Evolutionary conservation across 441 rosid species (phyloP).

Genomic region (Gossypium davidsonii): DNA sequence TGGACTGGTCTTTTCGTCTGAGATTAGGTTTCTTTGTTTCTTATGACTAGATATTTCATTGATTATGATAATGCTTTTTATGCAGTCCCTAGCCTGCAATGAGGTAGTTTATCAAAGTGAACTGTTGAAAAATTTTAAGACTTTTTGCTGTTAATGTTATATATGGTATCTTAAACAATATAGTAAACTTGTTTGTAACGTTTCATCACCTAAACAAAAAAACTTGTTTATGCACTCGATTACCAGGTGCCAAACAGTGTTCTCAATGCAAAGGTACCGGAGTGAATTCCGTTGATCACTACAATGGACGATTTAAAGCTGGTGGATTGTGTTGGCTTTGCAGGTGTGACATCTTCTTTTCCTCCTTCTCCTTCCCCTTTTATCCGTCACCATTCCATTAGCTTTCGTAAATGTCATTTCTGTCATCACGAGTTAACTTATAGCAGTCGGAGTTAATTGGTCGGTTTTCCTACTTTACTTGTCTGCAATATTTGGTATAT

Average conservation of each 20-base stretch:
- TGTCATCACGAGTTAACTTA: background rate
- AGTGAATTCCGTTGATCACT: slow-evolving; percentile 77
- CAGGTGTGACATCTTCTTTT: slow-evolving; percentile 39
- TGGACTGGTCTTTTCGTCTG: background rate
- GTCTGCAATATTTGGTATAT: background rate
- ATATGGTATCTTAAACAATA: background rate
- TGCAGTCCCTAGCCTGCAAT: background rate
- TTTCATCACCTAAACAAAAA: too few species aligned
- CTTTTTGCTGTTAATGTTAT: background rate
- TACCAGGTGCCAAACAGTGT: slow-evolving; percentile 55
- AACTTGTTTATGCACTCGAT: background rate
- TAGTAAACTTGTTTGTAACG: too few species aligned
- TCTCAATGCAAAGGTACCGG: slow-evolving; percentile 78
- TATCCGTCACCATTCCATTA: background rate
- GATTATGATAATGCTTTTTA: background rate
- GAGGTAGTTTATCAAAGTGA: background rate
- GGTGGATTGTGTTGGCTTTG: slow-evolving; percentile 94
- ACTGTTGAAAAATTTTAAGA: background rate
- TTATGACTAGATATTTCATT: background rate
- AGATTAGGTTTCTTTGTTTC: background rate
- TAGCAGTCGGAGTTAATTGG: background rate
- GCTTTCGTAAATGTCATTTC: background rate
- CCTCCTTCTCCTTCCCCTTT: background rate
- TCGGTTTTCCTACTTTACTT: background rate
- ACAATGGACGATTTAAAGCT: slow-evolving; percentile 82